A percentile compares a stretch with the other conserved stretches of the same genome.
Conservation (phyloP, 1,284 basidiomycete genomes). For the Cystobasidium pallidum region DNA sequence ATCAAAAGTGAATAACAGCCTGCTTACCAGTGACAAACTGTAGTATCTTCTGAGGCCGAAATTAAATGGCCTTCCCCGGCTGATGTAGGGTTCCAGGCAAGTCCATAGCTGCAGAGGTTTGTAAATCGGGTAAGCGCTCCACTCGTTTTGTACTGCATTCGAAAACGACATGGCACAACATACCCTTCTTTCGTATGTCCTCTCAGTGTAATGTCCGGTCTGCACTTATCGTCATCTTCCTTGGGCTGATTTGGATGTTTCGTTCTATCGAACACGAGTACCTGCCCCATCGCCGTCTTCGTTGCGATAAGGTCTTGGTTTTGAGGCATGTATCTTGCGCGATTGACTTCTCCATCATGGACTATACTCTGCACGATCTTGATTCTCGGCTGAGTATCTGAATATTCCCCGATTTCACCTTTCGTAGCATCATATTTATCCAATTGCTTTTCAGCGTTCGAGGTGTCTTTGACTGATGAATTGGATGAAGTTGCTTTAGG, state of each 20-base stretch:
- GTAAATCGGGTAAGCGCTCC: background rate
- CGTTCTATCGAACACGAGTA: conserved; percentile 92
- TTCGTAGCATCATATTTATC: conserved; percentile 64
- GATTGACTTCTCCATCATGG: conserved; percentile 94
- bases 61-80: conserved; percentile 78
- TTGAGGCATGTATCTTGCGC: conserved; percentile 98
- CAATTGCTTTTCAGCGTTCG: conserved; percentile 60
- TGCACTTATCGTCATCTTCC: conserved; percentile 73
- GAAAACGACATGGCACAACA: too few relatives aligned
- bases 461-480: conserved; percentile 43
- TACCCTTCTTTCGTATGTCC: conserved; percentile 94
- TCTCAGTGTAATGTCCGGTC: conserved; percentile 85
- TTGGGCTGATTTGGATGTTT: conserved; percentile 94
- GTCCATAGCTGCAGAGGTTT: conserved; percentile 75
- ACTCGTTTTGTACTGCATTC: too few relatives aligned
- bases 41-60: conserved; percentile 93
- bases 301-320: conserved; percentile 97
- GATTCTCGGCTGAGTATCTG: conserved; percentile 77
- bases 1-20: background rate
- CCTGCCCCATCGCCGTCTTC: conserved; percentile 85
- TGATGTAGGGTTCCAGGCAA: conserved; percentile 81
- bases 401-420: conserved; percentile 80
- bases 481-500: conserved; percentile 63
- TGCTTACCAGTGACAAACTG: conserved; percentile 87
- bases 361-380: conserved; percentile 93